phyloP scores from a whole-genome alignment of 768 basidiomycete species.

The Asterophora parasitica region DNA sequence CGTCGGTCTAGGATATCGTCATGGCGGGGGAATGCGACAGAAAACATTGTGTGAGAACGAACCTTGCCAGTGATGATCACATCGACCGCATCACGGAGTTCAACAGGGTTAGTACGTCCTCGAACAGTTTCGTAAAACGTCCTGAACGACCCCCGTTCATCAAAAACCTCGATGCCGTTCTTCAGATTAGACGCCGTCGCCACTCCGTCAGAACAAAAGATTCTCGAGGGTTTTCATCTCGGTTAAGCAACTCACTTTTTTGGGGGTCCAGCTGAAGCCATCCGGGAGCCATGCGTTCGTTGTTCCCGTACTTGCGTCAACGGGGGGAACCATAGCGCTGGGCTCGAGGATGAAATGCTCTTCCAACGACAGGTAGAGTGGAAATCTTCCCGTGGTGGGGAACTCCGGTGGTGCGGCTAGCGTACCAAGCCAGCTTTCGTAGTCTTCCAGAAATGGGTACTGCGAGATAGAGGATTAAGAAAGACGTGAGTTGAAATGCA shows the following conservation, averaged over 20 bases:
- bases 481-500: not conserved
- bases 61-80: conserved; percentile 53
- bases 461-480: conserved; percentile 15
- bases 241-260: conserved; percentile 38
- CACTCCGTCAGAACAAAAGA: conserved; percentile 30
- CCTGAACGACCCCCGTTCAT: conserved; percentile 30
- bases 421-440: conserved; percentile 31
- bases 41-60: conserved; percentile 13
- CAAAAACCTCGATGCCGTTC: conserved; percentile 44
- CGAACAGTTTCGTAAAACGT: conserved; percentile 35
- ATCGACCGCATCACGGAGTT: conserved; percentile 31
- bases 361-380: conserved; percentile 44
- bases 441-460: conserved; percentile 36
- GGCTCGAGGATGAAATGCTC: conserved; percentile 42
- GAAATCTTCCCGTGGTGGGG: conserved; percentile 33
- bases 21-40: not conserved
- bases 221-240: conserved; percentile 22
- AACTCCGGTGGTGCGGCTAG: conserved; percentile 29
- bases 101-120: conserved; percentile 15
- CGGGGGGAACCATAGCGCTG: conserved; percentile 28
- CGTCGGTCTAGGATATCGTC: conserved; percentile 36
- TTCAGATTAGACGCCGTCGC: conserved; percentile 39
- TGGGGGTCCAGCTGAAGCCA: conserved; percentile 30
- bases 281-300: conserved; percentile 44
- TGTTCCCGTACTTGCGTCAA: conserved; percentile 30